Evolutionary conservation across 192 early-diverging fungal species (phyloP), one percentile per base, ranked within the genome.

Genomic region (Umbelopsis isabellina): DNA sequence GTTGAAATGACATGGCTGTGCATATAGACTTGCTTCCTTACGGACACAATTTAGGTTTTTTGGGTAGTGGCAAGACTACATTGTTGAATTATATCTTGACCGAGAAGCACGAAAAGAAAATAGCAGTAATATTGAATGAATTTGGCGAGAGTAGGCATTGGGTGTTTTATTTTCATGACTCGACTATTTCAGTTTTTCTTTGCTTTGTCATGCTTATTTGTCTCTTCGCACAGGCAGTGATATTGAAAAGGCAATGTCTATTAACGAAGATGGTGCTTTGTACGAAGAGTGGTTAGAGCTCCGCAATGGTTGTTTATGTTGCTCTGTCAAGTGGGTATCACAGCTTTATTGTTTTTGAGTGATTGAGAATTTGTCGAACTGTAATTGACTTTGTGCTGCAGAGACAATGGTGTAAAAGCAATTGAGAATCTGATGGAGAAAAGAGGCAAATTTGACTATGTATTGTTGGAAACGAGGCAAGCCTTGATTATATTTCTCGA

Each of bases 101-200:
- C 0, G 89, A 87, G 41, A 87, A 91, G 74, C 98, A 98, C 69
- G 89, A 92, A n/a, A 95, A 95, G 76, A 91, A 92, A 21, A 97
- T 99, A 46, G 98, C 98, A 0, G 95, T 99, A 22, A 96, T 99
- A 35, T 85, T 99, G 78, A 99, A 99, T 75, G 98, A 99, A 84
- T 99, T 99, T 88, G 98, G 97, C 49, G 96, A 97, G 55, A 82
- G 81, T 58, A 75, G 68, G 71, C 49, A 47, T 46, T 23, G 7
- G 13, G 41, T 50, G 15, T 22, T 55, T 6, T 18, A 13, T 5
- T 11, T 25, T n/a, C n/a, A 52, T 52, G 25, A 3, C 9, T 1
- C 20, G 22, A 15, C 11, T n/a, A 18, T 23, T 23, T 27, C 37
- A 48, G n/a, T 44, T 53, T 44, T 47, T 46, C 50, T 23, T 12